Conservation (phyloP, 192 early-diverging fungal species). For the Coemansia sp. region DNA sequence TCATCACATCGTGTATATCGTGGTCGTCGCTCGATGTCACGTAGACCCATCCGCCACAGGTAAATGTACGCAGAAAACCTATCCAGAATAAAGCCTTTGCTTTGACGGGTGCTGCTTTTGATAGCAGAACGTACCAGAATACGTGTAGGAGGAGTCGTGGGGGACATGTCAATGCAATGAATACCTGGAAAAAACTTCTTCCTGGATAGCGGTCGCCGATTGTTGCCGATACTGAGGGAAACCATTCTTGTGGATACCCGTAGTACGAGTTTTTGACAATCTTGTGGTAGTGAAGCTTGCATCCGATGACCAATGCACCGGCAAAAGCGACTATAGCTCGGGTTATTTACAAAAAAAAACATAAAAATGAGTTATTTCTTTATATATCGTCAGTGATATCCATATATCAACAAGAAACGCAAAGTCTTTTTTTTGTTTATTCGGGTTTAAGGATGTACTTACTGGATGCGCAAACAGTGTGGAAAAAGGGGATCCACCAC, state of each 20-base stretch:
- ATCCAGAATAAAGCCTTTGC: conserved; percentile 52
- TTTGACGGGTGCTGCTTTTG: conserved; percentile 29
- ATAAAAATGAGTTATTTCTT: too few relatives aligned
- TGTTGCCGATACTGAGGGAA: conserved; percentile 77
- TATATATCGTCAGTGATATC: neutral
- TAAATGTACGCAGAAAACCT: conserved; percentile 64
- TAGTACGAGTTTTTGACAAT: conserved; percentile 77
- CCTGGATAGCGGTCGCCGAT: conserved; percentile 82
- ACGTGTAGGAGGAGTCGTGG: conserved; percentile 49
- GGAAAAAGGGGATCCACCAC: conserved; percentile 55
- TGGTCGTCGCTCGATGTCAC: conserved; percentile 81
- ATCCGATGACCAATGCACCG: conserved; percentile 64
- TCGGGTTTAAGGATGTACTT: conserved; percentile 15
- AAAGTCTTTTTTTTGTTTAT: neutral
- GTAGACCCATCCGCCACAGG: conserved; percentile 83
- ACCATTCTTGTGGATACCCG: conserved; percentile 79
- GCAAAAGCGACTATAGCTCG: conserved; percentile 60
- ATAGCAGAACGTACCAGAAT: conserved; percentile 52
- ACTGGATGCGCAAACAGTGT: conserved; percentile 56
- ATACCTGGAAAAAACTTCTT: conserved; percentile 72
- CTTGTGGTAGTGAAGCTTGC: conserved; percentile 76
- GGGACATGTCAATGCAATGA: conserved; percentile 72
- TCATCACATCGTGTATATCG: conserved; percentile 74
- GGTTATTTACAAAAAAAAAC: too few relatives aligned
- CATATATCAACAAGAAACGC: neutral